Percentiles rank a stretch among this genome's conserved stretches.
These are phyloP conservation scores for Mycena rosella DNA, from an alignment of 768 basidiomycete species.

Conservation along the genomic window DNA sequence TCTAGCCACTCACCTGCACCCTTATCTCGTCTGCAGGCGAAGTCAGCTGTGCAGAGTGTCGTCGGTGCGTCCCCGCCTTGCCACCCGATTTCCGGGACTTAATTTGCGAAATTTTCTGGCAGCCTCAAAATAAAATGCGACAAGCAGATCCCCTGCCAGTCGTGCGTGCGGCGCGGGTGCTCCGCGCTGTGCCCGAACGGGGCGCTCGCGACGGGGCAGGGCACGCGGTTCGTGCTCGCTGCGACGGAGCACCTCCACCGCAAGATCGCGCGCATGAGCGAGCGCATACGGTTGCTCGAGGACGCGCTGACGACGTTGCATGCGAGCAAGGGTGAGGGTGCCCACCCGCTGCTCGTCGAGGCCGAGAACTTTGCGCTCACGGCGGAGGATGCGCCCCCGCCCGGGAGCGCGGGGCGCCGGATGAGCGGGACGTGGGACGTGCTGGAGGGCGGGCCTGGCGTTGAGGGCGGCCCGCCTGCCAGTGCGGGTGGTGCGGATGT, in stretches of 20 bases:
- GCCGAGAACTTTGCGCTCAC: conserved; percentile 25
- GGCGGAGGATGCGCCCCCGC: conserved; percentile 13
- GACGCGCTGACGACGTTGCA: conserved; percentile 69
- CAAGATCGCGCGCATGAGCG: conserved; percentile 64
- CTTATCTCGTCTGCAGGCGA: conserved; percentile 43
- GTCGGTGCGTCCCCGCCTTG: conserved; percentile 65
- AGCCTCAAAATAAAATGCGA: conserved; percentile 87
- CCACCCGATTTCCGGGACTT: conserved; percentile 48
- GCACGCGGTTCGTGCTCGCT: conserved; percentile 76
- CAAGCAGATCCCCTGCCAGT: conserved; percentile 85
- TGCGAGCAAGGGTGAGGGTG: conserved; percentile 45
- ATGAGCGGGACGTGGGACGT: conserved; percentile 24
- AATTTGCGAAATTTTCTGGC: conserved; percentile 12
- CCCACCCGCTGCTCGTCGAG: conserved; percentile 65
- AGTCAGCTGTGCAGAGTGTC: conserved; percentile 86
- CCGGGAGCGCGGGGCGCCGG: background rate
- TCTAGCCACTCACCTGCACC: conserved; percentile 26
- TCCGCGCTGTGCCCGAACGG: conserved; percentile 81
- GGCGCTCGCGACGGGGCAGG: conserved; percentile 82
- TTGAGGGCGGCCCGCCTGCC: conserved; percentile 13
- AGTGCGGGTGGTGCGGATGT: conserved; percentile 51
- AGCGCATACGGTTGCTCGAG: conserved; percentile 70
- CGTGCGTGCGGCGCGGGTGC: conserved; percentile 79
- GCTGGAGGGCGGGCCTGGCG: conserved; percentile 7
- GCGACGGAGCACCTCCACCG: conserved; percentile 76